phyloP scores from a whole-genome alignment of 352 stramenopile genomes.

The Globisporangium radiosum region DNA sequence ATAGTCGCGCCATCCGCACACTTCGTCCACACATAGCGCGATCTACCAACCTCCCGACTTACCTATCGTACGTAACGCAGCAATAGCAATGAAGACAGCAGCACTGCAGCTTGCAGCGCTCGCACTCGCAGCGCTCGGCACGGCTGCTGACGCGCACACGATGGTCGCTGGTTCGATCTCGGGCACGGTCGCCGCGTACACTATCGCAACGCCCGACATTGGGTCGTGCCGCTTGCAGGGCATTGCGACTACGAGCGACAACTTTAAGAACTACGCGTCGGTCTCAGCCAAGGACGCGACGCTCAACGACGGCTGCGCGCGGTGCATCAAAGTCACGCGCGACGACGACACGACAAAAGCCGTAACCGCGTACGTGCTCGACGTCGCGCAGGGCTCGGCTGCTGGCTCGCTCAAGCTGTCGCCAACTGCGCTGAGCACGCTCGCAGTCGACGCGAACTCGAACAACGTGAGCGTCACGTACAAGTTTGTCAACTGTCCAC shows the following conservation, averaged over 20 bases:
- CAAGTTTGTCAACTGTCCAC: conserved; percentile 53
- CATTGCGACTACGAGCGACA: conserved; percentile 44
- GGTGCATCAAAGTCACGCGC: conserved; percentile 66
- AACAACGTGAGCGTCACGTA: conserved; percentile 54
- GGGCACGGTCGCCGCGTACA: conserved; percentile 36
- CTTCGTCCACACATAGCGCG: too few relatives aligned
- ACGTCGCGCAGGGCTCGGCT: conserved; percentile 56
- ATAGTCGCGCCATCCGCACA: too few relatives aligned
- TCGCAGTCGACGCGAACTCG: conserved; percentile 39
- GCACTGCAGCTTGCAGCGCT: conserved; percentile 5
- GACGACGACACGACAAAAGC: conserved; percentile 34
- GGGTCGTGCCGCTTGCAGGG: conserved; percentile 70
- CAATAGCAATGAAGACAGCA: background rate
- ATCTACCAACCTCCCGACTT: too few relatives aligned
- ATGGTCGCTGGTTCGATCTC: conserved; percentile 9
- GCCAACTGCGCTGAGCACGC: conserved; percentile 24
- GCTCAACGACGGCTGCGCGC: conserved; percentile 56
- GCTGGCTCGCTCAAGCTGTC: conserved; percentile 49
- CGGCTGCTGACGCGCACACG: background rate
- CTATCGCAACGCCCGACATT: conserved; percentile 49
- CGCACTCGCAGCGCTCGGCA: conserved; percentile 3
- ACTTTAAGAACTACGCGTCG: conserved; percentile 78
- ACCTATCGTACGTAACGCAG: background rate
- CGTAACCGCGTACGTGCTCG: conserved; percentile 63
- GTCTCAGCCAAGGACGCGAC: conserved; percentile 47